These are phyloP conservation scores for Dendryphion nanum DNA, from an alignment of 2,329 filamentous ascomycete species.

Conservation along the genomic window DNA sequence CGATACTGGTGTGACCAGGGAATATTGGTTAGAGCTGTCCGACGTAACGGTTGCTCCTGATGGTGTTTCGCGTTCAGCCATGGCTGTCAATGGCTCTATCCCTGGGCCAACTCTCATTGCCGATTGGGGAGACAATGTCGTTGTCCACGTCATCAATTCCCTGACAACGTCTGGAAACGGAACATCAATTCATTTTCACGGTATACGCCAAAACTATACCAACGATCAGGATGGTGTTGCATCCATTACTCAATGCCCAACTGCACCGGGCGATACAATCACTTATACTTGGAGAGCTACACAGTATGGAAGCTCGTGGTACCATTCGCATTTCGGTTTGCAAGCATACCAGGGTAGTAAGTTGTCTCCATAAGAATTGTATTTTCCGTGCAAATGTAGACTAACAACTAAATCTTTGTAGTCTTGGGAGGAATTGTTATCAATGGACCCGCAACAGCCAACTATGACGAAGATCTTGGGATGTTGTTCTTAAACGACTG, in stretches of 20 bases:
- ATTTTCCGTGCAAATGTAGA: too few species aligned
- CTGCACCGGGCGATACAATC: conserved; percentile 17
- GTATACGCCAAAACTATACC: conserved; percentile 31
- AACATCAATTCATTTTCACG: conserved; percentile 33
- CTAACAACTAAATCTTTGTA: too few species aligned
- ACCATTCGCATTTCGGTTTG: conserved; percentile 43
- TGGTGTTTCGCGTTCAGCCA: conserved; percentile 46
- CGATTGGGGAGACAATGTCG: conserved; percentile 40
- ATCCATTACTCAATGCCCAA: conserved; percentile 35
- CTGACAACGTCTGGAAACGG: conserved; percentile 26
- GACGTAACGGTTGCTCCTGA: conserved; percentile 51
- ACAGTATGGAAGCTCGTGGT: conserved; percentile 44
- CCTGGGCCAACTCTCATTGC: conserved; percentile 46
- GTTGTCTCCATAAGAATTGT: too few species aligned
- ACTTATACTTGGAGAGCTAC: conserved; percentile 37
- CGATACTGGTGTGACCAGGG: conserved; percentile 55
- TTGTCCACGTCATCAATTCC: conserved; percentile 37
- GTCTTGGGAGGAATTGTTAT: conserved; percentile 43
- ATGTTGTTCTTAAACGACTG: conserved; percentile 45
- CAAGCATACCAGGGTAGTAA: conserved; percentile 43
- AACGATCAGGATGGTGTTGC: conserved; percentile 30
- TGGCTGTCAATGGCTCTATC: conserved; percentile 44
- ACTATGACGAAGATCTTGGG: conserved; percentile 47
- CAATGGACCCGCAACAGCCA: conserved; percentile 38
- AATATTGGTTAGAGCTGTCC: conserved; percentile 45